A percentile compares a stretch with the other conserved stretches of the same genome.
Conservation (phyloP, 2,329 filamentous ascomycete species). For the Alternaria consortialis region DNA sequence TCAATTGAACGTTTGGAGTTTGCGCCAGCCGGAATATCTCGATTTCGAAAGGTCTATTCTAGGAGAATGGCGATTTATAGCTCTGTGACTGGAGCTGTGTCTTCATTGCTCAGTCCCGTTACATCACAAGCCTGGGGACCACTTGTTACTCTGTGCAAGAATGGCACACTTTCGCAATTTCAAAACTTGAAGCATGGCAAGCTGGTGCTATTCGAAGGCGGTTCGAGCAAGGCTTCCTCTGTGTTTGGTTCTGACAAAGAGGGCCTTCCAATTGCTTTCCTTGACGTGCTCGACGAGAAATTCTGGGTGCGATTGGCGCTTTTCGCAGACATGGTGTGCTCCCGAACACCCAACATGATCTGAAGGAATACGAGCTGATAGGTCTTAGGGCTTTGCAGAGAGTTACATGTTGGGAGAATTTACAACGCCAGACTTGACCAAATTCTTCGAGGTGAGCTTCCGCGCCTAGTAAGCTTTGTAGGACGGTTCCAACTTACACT, state of each 20-base stretch:
- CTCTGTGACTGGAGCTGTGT: constrained; percentile 50
- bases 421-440: constrained; percentile 70
- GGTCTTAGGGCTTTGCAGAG: constrained; percentile 69
- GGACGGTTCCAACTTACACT: constrained; percentile 24
- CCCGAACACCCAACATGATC: neutral
- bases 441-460: constrained; percentile 69
- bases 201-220: constrained; percentile 55
- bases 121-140: constrained; percentile 59
- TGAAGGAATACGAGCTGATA: neutral
- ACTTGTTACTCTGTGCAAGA: constrained; percentile 57
- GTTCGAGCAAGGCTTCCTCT: constrained; percentile 54
- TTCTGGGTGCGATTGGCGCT: constrained; percentile 76
- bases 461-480: neutral
- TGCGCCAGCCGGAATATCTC: neutral
- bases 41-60: neutral
- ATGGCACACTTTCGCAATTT: constrained; percentile 57
- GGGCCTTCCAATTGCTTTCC: constrained; percentile 59
- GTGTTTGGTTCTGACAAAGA: constrained; percentile 54
- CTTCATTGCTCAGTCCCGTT: constrained; percentile 53
- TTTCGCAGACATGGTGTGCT: constrained; percentile 73
- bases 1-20: constrained; percentile 1
- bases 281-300: constrained; percentile 70
- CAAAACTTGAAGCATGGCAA: constrained; percentile 58
- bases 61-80: constrained; percentile 48
- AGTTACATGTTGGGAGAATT: constrained; percentile 78